These are phyloP conservation scores for Clonostachys chloroleuca DNA, from an alignment of 2,329 filamentous ascomycete species.

Conservation along the genomic window DNA sequence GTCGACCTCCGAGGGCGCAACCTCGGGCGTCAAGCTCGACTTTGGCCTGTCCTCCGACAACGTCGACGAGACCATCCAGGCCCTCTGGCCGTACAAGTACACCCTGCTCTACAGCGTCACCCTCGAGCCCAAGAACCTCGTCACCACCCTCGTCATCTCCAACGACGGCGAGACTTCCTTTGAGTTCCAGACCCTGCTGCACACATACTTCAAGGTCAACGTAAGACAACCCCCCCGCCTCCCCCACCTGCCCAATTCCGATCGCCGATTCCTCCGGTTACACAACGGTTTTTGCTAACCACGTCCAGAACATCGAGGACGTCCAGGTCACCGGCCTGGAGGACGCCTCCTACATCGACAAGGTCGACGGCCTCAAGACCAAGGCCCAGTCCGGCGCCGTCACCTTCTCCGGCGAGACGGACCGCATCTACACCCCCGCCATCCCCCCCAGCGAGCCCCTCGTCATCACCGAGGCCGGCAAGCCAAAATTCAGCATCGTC, in stretches of 20 bases:
- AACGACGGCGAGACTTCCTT: constrained; percentile 82
- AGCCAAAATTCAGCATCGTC: constrained; percentile 65
- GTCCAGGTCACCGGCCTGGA: constrained; percentile 73
- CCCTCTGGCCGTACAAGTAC: constrained; percentile 83
- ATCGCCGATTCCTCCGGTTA: background rate
- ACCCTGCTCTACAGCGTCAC: constrained; percentile 92
- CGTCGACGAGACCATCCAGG: constrained; percentile 62
- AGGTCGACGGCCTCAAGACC: constrained; percentile 62
- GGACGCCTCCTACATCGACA: constrained; percentile 76
- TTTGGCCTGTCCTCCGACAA: constrained; percentile 80
- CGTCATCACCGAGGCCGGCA: constrained; percentile 57
- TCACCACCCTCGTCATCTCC: constrained; percentile 79
- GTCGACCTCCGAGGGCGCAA: constrained; percentile 47
- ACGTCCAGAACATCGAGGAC: constrained; percentile 68
- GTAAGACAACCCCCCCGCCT: constrained; percentile 40
- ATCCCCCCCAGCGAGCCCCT: constrained; percentile 55
- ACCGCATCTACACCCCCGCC: constrained; percentile 79
- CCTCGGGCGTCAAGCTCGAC: constrained; percentile 81
- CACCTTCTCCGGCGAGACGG: constrained; percentile 72
- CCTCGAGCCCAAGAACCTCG: constrained; percentile 67
- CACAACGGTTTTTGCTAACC: background rate
- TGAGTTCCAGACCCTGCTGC: constrained; percentile 87
- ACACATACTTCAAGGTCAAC: constrained; percentile 81
- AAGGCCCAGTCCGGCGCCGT: constrained; percentile 63
- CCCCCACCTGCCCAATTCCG: too few species aligned